Evolutionary conservation across 768 basidiomycete species (phyloP), one percentile per base, ranked within the genome.

Genomic region (Clitopilus hobsonii): DNA sequence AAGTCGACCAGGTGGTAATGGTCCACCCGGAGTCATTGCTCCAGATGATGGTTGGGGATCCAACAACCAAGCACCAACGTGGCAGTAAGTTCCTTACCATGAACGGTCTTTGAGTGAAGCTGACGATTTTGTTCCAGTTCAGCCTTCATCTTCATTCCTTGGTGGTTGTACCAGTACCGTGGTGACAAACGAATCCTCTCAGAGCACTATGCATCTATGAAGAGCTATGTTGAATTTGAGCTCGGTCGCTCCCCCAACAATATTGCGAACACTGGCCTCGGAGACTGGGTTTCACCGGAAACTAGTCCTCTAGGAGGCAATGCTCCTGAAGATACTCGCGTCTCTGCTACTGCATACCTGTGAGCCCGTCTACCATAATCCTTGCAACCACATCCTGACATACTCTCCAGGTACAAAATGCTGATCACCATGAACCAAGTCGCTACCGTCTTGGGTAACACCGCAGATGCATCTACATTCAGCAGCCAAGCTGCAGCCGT

Each of bases 211-310:
- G 63, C 59, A 20, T 57, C 58, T 32, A 69, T 69, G 67, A 69
- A 66, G 55, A 59, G 54, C 38, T 69, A 69, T 41, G 59, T 69
- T n/a, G 56, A 60, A 25, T 67, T 67, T 49, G 66, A 69, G 50
- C 63, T 67, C 8, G 63, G 57, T 2, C 61, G 66, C 6, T 69
- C 67, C 13, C 65, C 66, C n/a, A 64, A 64, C 23, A 63, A 66
- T 29, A 69, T 69, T 26, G 67, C 65, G 4, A 41, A 29, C 1
- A 66, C 66, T 22, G 51, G 56, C 11, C 45, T 69, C 38, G 68
- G 68, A 74, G 68, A 68, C 78, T 76, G 28, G 77, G 67, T 56
- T 71, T 76, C 38, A 73, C 80, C 41, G 70, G 78, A 66, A 79
- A 82, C 54, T 64, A 65, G 58, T 81, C 68, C 68, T 6, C 38